Evolutionary conservation across 2,329 filamentous ascomycete genomes (phyloP).

Genomic region (Colletotrichum tropicicola): DNA sequence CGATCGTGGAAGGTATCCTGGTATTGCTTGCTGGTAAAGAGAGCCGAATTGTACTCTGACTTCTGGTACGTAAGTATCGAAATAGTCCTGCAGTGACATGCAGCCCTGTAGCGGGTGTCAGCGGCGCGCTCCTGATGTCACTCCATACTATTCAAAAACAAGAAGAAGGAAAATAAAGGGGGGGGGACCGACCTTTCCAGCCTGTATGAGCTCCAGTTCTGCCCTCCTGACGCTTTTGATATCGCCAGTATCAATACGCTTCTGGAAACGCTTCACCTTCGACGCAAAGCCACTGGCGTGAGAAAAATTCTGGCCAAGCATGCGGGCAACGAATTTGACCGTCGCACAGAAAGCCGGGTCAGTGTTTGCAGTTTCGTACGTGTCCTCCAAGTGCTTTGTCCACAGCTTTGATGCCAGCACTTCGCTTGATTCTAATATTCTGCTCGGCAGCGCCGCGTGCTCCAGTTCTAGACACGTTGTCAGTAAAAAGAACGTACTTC

Average conservation of each 20-base stretch:
- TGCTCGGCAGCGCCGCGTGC: conserved; percentile 47
- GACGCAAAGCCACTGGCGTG: conserved; percentile 40
- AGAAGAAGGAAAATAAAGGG: no score
- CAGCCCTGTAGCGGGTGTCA: conserved; percentile 42
- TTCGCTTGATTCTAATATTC: conserved; percentile 38
- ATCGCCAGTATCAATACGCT: conserved; percentile 44
- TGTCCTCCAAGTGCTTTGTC: conserved; percentile 49
- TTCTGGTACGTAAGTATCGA: conserved; percentile 50
- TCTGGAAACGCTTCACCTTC: conserved; percentile 45
- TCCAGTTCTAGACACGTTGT: conserved; percentile 54
- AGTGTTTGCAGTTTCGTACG: conserved; percentile 34
- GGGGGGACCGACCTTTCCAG: conserved; percentile 54
- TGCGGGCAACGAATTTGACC: conserved; percentile 45
- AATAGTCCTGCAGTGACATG: conserved; percentile 46
- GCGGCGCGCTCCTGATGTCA: neutral
- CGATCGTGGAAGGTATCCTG: conserved; percentile 40
- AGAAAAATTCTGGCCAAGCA: conserved; percentile 45
- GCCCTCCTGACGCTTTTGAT: conserved; percentile 54
- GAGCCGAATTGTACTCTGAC: conserved; percentile 52
- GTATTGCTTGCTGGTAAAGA: conserved; percentile 44
- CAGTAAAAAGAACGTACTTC: neutral
- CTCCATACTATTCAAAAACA: conserved; percentile 29
- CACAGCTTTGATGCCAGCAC: conserved; percentile 52
- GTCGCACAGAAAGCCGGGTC: conserved; percentile 46
- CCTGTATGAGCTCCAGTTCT: conserved; percentile 60